These are phyloP conservation scores for Botrytis fabae DNA, from an alignment of 2,329 filamentous ascomycete genomes.

Conservation along the genomic window DNA sequence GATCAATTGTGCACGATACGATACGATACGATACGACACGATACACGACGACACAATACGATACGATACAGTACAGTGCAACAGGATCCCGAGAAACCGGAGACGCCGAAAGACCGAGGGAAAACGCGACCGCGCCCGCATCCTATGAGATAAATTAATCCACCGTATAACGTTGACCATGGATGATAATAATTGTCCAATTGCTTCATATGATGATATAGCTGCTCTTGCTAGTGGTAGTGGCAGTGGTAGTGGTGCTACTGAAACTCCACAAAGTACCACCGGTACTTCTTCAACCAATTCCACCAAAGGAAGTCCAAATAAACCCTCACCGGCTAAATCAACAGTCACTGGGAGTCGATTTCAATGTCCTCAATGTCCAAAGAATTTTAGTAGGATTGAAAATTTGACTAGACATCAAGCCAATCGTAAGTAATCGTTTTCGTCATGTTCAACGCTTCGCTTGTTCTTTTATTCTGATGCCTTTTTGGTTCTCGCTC, in stretches of 20 bases:
- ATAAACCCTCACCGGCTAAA: neutral
- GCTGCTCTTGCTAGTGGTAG: neutral
- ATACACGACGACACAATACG: neutral
- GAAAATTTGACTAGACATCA: constrained; percentile 39
- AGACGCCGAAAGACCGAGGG: neutral
- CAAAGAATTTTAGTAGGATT: constrained; percentile 39
- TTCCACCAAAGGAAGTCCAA: neutral
- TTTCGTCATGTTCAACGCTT: neutral
- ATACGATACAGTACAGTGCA: neutral
- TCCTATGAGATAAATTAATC: neutral
- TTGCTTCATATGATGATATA: constrained; percentile 5
- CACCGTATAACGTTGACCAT: neutral
- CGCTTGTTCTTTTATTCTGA: neutral
- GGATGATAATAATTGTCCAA: neutral
- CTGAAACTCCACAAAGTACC: neutral
- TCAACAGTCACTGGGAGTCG: constrained; percentile 25
- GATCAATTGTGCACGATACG: neutral
- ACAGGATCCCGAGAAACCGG: neutral
- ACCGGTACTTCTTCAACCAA: neutral
- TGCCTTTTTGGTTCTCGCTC: neutral
- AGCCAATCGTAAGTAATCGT: constrained; percentile 36
- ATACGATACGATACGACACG: neutral
- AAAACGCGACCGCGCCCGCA: neutral
- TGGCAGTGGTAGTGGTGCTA: neutral
- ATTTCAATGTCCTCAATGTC: constrained; percentile 38